Base-by-base conservation (phyloP, 2,329 filamentous ascomycete genomes). In the Colletotrichum sp. region DNA sequence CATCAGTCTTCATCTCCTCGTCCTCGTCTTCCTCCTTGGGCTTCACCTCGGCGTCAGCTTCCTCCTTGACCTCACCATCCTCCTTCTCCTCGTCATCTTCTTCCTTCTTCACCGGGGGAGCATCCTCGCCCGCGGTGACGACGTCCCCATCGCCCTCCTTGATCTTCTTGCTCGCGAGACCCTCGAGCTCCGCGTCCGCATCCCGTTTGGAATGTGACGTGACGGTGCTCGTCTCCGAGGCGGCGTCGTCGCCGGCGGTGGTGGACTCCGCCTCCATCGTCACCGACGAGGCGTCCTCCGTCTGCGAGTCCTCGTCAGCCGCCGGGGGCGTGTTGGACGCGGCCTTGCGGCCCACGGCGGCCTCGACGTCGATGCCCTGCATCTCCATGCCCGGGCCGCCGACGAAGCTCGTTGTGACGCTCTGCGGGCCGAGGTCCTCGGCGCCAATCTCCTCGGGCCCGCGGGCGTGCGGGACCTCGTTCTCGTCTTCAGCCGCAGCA, bases 401-500 rank as follows among this genome's bases (percentile, higher is more conserved):
- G 27, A 85, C 81, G 73, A 83, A 83, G 67, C 82, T 85, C 55
- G 83, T 86, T 19, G 82, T 86, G 70, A 84, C 86, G 68, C 78
- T 85, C 84, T 95, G 96, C 12, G 94, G 93, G 0, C 97, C 97
- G 78, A 95, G 94, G 82, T 99, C 97, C 79, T 95, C 93, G 75
- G 96, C 92, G 6, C 96, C 96, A 67, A 98, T 94, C 79, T 95
- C 90, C 34, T 95, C 92, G 0, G 97, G 97, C 0, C 96, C 96
- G 55, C 95, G 90, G 1, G 94, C 95, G 84, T 98, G 95, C 7
- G 96, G 95, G 68, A 92, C 89, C 75, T 95, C 93, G 9, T 91
- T 89, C 8, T 91, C 89, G 19, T 90, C 89, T 34, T 86, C 84
- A 48, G 87, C 84, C 71, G 88, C 82, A 77, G 84, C 78, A n/a